Base-by-base conservation (phyloP, 495 filamentous ascomycete genomes). In the Hypoxylon intermedium region DNA sequence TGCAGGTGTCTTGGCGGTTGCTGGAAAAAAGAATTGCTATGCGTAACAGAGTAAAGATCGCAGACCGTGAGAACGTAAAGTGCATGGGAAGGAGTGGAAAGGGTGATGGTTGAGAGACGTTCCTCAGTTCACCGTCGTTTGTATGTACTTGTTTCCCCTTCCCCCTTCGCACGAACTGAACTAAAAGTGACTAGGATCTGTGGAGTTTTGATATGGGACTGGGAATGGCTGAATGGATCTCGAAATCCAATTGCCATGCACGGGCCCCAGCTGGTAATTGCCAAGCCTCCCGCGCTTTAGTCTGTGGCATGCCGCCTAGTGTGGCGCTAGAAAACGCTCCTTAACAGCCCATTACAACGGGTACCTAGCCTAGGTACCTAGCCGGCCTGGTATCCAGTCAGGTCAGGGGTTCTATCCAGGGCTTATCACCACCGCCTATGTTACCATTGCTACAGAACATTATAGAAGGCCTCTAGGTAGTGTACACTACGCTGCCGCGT, bases 111-210 rank as follows among this genome's bases (percentile, higher is more conserved):
- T 44, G 43, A 53, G 51, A 56, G 15, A 53, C 41, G 61, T 50
- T 40, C 19, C 55, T 28, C 49, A 38, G 47, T 64, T 59, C 54
- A 64, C 61, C 61, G 62, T 65, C 11, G 15, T 12, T 38, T 46
- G 56, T 65, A 60, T 52, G 56, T 47, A 65, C 48, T 64, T 13
- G 54, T 58, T 54, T 65, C 46, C 62, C 62, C 56, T 65, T 60
- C 56, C 56, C 62, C 62, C 62, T 65, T 65, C 62, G 51, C 43
- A 60, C 46, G 56, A 65, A 52, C 46, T 43, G 50, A 26, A 65
- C 55, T 60, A 60, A 65, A n/a, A 60, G 13, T 48, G 62, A 65
- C 62, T 48, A 51, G 56, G 62, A 52, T 51, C 12, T 63, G 55
- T 60, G 56, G 59, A 48, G 51, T 55, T 60, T 42, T 49, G 6